phyloP scores from a whole-genome alignment of 2,329 filamentous ascomycete genomes.

The Fusarium secorum region DNA sequence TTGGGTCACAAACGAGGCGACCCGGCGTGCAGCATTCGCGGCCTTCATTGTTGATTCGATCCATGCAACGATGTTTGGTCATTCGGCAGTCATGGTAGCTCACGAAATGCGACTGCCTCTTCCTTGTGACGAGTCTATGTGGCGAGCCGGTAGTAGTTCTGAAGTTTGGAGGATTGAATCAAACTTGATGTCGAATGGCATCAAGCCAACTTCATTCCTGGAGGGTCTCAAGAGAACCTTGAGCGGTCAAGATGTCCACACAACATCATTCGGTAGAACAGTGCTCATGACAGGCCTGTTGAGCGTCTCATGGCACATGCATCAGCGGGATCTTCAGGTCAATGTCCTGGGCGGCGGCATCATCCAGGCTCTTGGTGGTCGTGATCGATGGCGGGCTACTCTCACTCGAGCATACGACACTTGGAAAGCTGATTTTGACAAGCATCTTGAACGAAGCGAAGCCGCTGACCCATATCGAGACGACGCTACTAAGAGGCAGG shows the following conservation, averaged over 20 bases:
- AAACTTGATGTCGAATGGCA: conserved; percentile 79
- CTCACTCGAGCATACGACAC: conserved; percentile 89
- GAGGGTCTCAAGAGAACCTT: conserved; percentile 91
- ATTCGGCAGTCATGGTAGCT: conserved; percentile 95
- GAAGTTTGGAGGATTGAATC: conserved; percentile 88
- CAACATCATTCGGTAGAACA: conserved; percentile 91
- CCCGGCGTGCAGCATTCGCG: conserved; percentile 86
- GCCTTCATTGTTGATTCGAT: conserved; percentile 96
- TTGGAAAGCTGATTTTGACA: conserved; percentile 93
- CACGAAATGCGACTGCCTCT: conserved; percentile 92
- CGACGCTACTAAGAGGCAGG: conserved; percentile 67
- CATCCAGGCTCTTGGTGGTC: conserved; percentile 79
- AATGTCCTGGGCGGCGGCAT: conserved; percentile 80
- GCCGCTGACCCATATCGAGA: conserved; percentile 62
- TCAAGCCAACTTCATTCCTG: conserved; percentile 86
- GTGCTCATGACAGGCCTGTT: conserved; percentile 93
- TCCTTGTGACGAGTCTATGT: conserved; percentile 91
- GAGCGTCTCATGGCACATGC: conserved; percentile 97
- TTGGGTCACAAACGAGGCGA: conserved; percentile 95
- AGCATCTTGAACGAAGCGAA: conserved; percentile 72
- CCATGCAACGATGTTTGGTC: conserved; percentile 97
- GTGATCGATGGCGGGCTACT: conserved; percentile 89
- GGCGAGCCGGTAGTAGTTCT: conserved; percentile 86
- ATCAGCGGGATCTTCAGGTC: conserved; percentile 92
- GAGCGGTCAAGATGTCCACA: conserved; percentile 83